phyloP scores from a whole-genome alignment of 768 basidiomycete species.

The Collybia mongolica region DNA sequence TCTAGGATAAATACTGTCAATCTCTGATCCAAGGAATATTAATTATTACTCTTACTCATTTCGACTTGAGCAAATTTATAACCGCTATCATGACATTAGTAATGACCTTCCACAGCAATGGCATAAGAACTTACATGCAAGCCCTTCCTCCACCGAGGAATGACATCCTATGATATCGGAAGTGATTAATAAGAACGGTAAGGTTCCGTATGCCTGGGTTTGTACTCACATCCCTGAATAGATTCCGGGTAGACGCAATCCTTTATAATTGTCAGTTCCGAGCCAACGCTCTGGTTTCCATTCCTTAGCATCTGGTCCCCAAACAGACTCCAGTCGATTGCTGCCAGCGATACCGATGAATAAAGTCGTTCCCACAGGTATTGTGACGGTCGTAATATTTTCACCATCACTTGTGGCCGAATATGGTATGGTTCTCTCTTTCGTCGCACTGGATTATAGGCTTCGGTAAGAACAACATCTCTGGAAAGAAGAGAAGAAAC shows the following conservation, averaged over 20 bases:
- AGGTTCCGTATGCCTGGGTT: neutral
- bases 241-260: constrained; percentile 42
- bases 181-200: too few relatives aligned
- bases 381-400: constrained; percentile 29
- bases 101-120: neutral
- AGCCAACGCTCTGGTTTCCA: constrained; percentile 53
- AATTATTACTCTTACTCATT: constrained; percentile 41
- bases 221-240: constrained; percentile 48
- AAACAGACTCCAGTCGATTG: constrained; percentile 47
- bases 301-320: constrained; percentile 46
- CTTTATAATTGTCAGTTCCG: constrained; percentile 4
- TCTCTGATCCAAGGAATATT: neutral
- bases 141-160: constrained; percentile 54
- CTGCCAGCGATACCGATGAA: constrained; percentile 46
- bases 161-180: constrained; percentile 39
- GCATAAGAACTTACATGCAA: constrained; percentile 42
- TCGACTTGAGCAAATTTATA: constrained; percentile 57
- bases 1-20: constrained; percentile 22
- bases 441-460: constrained; percentile 30
- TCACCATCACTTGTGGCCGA: constrained; percentile 16
- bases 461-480: neutral
- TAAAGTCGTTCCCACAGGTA: constrained; percentile 47
- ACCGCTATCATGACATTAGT: constrained; percentile 25
- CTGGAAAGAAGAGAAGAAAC: constrained; percentile 11
- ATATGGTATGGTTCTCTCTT: constrained; percentile 44